phyloP scores from a whole-genome alignment of 2,329 filamentous ascomycete species.

The Hypoxylon sp. region DNA sequence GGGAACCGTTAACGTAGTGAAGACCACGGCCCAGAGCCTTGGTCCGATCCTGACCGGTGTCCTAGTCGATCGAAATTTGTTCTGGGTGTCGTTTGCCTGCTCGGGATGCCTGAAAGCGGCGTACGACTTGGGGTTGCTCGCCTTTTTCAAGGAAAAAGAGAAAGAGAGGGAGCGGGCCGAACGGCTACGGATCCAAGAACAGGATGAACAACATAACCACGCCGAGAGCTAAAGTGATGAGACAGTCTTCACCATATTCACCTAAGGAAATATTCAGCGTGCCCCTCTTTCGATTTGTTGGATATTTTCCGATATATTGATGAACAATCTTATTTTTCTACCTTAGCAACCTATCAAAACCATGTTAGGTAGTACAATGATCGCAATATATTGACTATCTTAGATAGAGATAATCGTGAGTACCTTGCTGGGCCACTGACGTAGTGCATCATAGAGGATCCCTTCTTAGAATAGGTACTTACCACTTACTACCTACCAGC shows the following conservation, averaged over 20 bases:
- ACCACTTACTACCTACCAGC: not conserved
- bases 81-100: constrained; percentile 75
- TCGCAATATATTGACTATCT: not conserved
- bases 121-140: constrained; percentile 73
- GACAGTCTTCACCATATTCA: not conserved
- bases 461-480: constrained; percentile 3
- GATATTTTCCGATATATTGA: not conserved
- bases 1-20: constrained; percentile 78
- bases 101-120: constrained; percentile 73
- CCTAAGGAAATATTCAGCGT: not conserved
- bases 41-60: constrained; percentile 77
- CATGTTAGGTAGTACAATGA: not conserved
- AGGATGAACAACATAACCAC: constrained; percentile 25
- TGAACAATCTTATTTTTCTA: not conserved
- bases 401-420: constrained; percentile 2
- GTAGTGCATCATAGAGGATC: constrained; percentile 6
- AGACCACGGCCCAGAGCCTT: constrained; percentile 73
- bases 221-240: not conserved
- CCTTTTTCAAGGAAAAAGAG: constrained; percentile 59
- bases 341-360: not conserved
- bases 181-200: constrained; percentile 21
- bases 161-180: constrained; percentile 38
- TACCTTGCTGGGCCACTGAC: constrained; percentile 38
- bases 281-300: not conserved
- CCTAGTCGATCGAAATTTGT: constrained; percentile 68